These are phyloP conservation scores for Talaromyces sp. DNA, from an alignment of 2,329 filamentous ascomycete species.

Conservation along the genomic window DNA sequence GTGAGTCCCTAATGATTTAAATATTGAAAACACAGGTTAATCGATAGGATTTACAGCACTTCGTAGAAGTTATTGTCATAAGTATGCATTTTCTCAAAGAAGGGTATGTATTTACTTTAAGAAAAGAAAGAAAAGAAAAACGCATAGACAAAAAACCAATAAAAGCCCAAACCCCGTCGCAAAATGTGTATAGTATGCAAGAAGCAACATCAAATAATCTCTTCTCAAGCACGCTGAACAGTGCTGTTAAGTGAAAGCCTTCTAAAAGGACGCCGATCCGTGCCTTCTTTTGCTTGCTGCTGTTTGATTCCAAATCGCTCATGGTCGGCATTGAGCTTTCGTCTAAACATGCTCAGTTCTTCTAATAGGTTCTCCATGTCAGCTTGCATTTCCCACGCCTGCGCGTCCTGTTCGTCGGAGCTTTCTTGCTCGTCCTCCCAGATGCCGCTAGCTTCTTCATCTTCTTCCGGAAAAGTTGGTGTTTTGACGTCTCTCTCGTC, in stretches of 20 bases:
- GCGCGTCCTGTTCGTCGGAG: slow-evolving; percentile 35
- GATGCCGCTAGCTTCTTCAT: slow-evolving; percentile 25
- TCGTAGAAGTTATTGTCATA: background rate
- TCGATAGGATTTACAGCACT: background rate
- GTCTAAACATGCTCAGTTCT: slow-evolving; percentile 73
- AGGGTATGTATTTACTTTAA: background rate
- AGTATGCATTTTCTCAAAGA: background rate
- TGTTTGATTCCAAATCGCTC: slow-evolving; percentile 30
- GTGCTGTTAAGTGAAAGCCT: slow-evolving; percentile 23
- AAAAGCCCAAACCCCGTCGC: background rate
- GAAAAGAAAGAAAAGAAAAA: background rate
- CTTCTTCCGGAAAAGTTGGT: slow-evolving; percentile 19
- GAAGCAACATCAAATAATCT: background rate
- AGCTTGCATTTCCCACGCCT: slow-evolving; percentile 65
- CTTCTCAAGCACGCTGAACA: slow-evolving; percentile 8
- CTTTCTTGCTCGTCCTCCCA: slow-evolving; percentile 42
- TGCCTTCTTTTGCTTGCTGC: slow-evolving; percentile 18
- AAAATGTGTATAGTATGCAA: background rate
- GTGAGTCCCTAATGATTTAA: too few relatives aligned
- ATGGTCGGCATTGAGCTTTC: slow-evolving; percentile 76
- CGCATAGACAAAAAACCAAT: background rate
- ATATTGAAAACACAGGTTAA: background rate
- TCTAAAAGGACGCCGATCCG: slow-evolving; percentile 25
- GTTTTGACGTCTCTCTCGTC: slow-evolving; percentile 39
- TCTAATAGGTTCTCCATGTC: slow-evolving; percentile 78